These are phyloP conservation scores for Hondaea fermentalgiana DNA, from an alignment of 108 stramenopile species.

Conservation along the genomic window DNA sequence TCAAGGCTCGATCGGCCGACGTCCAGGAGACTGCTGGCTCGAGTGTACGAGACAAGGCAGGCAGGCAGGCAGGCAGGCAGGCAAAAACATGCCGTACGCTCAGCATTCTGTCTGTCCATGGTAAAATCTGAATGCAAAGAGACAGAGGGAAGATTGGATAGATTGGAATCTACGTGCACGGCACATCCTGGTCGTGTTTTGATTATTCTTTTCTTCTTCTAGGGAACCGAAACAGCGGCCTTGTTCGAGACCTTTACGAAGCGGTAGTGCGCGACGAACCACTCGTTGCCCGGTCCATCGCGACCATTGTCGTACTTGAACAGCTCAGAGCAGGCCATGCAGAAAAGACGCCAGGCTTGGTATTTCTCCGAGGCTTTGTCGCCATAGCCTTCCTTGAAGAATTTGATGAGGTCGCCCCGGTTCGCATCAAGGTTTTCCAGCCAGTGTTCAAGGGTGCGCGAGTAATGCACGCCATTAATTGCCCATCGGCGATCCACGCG, in stretches of 20 bases:
- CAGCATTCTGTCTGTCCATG: too few relatives aligned
- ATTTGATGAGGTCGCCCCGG: constrained; percentile 49
- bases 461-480: constrained; percentile 82
- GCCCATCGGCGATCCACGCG: constrained; percentile 68
- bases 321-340: constrained; percentile 85
- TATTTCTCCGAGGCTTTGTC: constrained; percentile 28
- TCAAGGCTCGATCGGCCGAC: too few relatives aligned
- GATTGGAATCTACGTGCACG: too few relatives aligned
- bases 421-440: constrained; percentile 67
- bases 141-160: too few relatives aligned
- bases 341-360: constrained; percentile 90
- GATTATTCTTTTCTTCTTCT: too few relatives aligned
- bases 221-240: not conserved
- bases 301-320: constrained; percentile 58
- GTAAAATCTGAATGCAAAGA: too few relatives aligned
- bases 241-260: constrained; percentile 34
- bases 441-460: constrained; percentile 82
- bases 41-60: too few relatives aligned
- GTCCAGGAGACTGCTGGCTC: too few relatives aligned
- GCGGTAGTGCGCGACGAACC: constrained; percentile 65
- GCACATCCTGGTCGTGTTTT: too few relatives aligned
- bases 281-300: constrained; percentile 42
- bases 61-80: too few relatives aligned
- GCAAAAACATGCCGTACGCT: too few relatives aligned
- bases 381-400: constrained; percentile 68